These are phyloP conservation scores for Oryza longistaminata DNA, from an alignment of 176 grass and related monocot species.

Conservation along the genomic window DNA sequence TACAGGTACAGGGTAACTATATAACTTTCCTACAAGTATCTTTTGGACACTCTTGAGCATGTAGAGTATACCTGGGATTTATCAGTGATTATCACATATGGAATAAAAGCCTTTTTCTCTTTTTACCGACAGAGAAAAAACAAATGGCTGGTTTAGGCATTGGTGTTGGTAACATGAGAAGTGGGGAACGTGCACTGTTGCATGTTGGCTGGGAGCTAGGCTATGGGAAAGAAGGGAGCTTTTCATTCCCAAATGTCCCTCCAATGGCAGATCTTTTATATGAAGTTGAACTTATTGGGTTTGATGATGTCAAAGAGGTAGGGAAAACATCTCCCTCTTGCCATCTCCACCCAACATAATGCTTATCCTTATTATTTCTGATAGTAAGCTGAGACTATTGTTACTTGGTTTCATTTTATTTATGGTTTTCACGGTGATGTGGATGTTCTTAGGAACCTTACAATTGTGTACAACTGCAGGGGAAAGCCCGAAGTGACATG, in stretches of 20 bases:
- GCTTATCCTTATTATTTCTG: no score
- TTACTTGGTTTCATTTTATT: constrained; percentile 25
- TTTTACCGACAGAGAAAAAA: constrained; percentile 61
- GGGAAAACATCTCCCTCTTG: not conserved
- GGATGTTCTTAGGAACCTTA: not conserved
- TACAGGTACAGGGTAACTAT: no score
- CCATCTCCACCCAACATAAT: not conserved
- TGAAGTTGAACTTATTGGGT: constrained; percentile 93
- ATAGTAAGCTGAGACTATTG: constrained; percentile 48
- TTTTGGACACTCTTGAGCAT: no score
- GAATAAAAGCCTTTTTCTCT: not conserved
- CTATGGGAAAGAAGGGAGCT: constrained; percentile 91
- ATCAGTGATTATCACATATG: constrained; percentile 6
- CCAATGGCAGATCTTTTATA: constrained; percentile 88
- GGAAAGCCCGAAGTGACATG: constrained; percentile 88
- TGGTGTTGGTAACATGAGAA: constrained; percentile 83
- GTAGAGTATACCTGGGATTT: not conserved
- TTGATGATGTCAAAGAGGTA: constrained; percentile 93
- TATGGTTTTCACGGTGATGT: constrained; percentile 9
- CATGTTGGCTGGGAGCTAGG: constrained; percentile 94
- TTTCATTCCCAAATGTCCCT: constrained; percentile 98
- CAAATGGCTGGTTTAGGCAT: constrained; percentile 75
- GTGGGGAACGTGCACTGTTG: constrained; percentile 61
- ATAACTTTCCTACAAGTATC: no score
- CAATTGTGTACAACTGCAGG: constrained; percentile 48